Evolutionary conservation across 2,329 filamentous ascomycete genomes (phyloP).

Genomic region (Hymenoscyphus fraxineus): DNA sequence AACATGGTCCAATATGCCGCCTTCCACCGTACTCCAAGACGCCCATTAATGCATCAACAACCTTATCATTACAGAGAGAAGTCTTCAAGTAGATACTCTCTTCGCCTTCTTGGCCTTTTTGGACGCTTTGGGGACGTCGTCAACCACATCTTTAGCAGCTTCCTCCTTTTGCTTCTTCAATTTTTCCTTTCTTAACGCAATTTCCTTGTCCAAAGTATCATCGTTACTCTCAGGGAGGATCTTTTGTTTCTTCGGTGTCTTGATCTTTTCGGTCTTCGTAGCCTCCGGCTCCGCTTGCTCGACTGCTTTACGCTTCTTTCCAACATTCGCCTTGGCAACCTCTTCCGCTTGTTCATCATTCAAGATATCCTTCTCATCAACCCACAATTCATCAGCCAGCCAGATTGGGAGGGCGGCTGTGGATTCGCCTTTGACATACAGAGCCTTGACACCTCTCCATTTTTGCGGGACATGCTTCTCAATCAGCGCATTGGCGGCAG

Average conservation of each 20-base stretch:
- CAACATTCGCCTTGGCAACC: constrained; percentile 43
- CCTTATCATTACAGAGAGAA: background rate
- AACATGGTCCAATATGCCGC: background rate
- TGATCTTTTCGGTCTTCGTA: constrained; percentile 33
- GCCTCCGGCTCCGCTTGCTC: constrained; percentile 33
- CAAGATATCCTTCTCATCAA: constrained; percentile 71
- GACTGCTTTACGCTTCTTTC: constrained; percentile 52
- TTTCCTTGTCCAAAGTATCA: constrained; percentile 36
- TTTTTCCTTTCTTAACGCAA: constrained; percentile 35
- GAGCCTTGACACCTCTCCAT: constrained; percentile 78
- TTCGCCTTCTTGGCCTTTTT: constrained; percentile 12
- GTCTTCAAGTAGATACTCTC: constrained; percentile 1
- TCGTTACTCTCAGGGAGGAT: constrained; percentile 31
- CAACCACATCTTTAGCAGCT: constrained; percentile 28
- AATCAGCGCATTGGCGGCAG: constrained; percentile 65
- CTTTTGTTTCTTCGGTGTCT: constrained; percentile 37
- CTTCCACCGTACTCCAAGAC: constrained; percentile 12
- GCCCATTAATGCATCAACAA: constrained; percentile 9
- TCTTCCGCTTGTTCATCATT: constrained; percentile 46
- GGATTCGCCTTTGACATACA: constrained; percentile 82
- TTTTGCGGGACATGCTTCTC: constrained; percentile 79
- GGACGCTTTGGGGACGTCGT: constrained; percentile 22
- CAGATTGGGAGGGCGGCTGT: constrained; percentile 91
- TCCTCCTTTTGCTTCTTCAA: constrained; percentile 37
- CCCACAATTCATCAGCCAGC: constrained; percentile 89